Base-by-base conservation (phyloP, 1,284 basidiomycete genomes). In the Irpex sp. region DNA sequence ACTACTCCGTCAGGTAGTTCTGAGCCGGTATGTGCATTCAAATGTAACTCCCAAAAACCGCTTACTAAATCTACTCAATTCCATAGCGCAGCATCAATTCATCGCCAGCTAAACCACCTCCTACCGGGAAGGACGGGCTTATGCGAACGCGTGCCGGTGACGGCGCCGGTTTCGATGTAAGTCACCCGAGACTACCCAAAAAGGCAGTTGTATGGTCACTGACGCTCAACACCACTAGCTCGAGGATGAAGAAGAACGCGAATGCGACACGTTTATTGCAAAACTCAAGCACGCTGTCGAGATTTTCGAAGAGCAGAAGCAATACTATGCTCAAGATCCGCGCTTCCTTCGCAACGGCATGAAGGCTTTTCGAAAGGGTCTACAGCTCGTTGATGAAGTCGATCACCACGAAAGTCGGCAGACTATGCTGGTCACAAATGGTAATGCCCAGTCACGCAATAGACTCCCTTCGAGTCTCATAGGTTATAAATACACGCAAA, bases 61-160 rank as follows among this genome's bases (percentile, higher is more conserved):
- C 45, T 60, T 35, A 1, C 6, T 42, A n/a, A n/a, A n/a, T n/a
- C n/a, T n/a, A n/a, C n/a, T n/a, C n/a, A n/a, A n/a, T n/a, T n/a
- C n/a, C 14, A 42, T 4, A 42, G 10, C 6, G 39, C 28, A 28
- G 39, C 10, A 42, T 42, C 39, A 42, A 47, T 54, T 56, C 54
- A 3, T 60, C 59, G 5, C 59, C 59, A 4, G 12, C 14, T 2
- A 60, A 60, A 33, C 39, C 59, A 39, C 59, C 54, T 18, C 59
- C 53, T 1, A 60, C 59, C 2, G 59, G 59, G 10, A 16, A 5
- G 6, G 59, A 60, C 45, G 59, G 59, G 6, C 19, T 60, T 4
- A 9, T 60, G 37, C 37, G 39, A 12, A 56, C 42, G 16, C 19
- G 54, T 2, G 59, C 59, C 12, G 59, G 59, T 9, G 59, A 54